A percentile compares a stretch with the other conserved stretches of the same genome.
Evolutionary conservation across 73 alveolate species (phyloP).

Genomic region (Paramecium biaurelia): DNA sequence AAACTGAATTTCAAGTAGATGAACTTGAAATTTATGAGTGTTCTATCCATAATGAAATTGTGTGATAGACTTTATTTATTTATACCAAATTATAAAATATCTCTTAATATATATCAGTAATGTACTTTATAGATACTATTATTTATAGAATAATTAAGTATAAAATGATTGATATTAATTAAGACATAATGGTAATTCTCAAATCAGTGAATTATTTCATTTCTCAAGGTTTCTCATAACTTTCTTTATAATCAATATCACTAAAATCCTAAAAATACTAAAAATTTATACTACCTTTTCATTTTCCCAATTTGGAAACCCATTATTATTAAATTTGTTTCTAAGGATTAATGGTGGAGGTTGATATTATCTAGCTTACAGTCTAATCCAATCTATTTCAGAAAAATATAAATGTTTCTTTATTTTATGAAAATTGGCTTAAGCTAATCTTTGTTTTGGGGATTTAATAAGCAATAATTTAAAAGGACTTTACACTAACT

Average conservation of each 20-base stretch:
- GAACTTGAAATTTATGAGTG: background rate
- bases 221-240: background rate
- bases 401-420: conserved; percentile 13
- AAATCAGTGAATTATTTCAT: background rate
- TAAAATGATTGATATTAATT: no score
- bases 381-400: background rate
- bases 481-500: background rate
- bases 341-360: background rate
- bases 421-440: background rate
- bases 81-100: background rate
- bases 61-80: background rate
- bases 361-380: background rate
- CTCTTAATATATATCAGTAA: no score
- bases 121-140: no score
- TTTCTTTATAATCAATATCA: background rate
- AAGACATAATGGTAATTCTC: no score
- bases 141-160: no score
- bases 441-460: background rate
- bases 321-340: background rate
- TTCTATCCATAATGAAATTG: background rate
- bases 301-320: background rate
- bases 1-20: background rate
- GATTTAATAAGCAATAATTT: background rate
- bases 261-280: background rate
- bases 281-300: background rate